Percentiles rank a stretch among this genome's conserved stretches.
Evolutionary conservation across 1,284 basidiomycete species (phyloP).

Genomic region (Ceraceosorus guamensis): DNA sequence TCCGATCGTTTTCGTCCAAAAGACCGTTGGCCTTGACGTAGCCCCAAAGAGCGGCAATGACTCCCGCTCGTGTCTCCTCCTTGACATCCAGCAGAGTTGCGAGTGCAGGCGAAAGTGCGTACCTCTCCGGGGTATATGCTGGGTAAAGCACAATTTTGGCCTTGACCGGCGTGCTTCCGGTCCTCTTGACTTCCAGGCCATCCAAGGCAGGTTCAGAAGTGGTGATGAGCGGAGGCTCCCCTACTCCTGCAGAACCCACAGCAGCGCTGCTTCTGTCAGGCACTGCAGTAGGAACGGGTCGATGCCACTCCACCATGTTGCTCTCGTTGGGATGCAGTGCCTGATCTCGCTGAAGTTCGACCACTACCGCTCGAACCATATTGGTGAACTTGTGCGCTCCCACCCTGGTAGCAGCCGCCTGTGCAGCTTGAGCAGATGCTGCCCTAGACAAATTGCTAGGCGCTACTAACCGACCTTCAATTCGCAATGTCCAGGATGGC

Average conservation of each 20-base stretch:
- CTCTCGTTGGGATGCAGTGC: slow-evolving; percentile 59
- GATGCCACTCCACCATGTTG: slow-evolving; percentile 52
- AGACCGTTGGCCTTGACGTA: slow-evolving; percentile 80
- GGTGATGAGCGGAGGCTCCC: slow-evolving; percentile 34
- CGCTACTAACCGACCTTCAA: slow-evolving; percentile 76
- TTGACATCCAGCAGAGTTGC: slow-evolving; percentile 68
- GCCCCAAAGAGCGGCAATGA: slow-evolving; percentile 80
- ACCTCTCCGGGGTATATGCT: slow-evolving; percentile 78
- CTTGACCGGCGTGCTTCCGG: slow-evolving; percentile 70
- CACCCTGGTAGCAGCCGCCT: slow-evolving; percentile 37
- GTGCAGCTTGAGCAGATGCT: slow-evolving; percentile 35
- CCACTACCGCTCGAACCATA: slow-evolving; percentile 71
- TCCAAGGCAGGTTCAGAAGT: slow-evolving; percentile 53
- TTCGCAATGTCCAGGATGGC: slow-evolving; percentile 79
- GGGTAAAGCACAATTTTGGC: slow-evolving; percentile 73
- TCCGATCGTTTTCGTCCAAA: slow-evolving; percentile 81
- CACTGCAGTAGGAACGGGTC: slow-evolving; percentile 43
- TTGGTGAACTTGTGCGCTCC: slow-evolving; percentile 66
- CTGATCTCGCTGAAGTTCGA: slow-evolving; percentile 81
- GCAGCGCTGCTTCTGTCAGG: slow-evolving; percentile 11
- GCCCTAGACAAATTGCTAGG: slow-evolving; percentile 37
- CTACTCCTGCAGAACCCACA: slow-evolving; percentile 22
- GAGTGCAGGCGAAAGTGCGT: slow-evolving; percentile 72
- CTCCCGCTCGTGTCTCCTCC: slow-evolving; percentile 75
- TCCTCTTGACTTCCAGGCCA: slow-evolving; percentile 79